Evolutionary conservation across 1,284 basidiomycete species (phyloP).

Genomic region (Cutaneotrichosporon dermatis): DNA sequence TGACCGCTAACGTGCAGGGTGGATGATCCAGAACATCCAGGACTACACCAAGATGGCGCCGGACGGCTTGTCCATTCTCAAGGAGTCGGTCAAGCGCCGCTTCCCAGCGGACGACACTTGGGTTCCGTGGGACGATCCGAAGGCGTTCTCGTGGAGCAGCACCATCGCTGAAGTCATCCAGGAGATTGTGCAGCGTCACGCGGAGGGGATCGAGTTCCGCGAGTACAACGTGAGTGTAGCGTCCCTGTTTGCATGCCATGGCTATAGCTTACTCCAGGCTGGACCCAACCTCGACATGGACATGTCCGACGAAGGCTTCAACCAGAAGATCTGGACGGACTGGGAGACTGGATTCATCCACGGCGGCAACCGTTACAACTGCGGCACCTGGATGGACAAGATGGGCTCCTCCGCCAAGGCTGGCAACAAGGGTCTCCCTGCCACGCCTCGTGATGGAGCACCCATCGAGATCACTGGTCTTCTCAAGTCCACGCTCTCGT

Average conservation of each 20-base stretch:
- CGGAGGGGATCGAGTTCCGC: conserved; percentile 84
- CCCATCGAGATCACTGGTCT: conserved; percentile 93
- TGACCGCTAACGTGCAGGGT: conserved; percentile 51
- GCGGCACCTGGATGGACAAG: conserved; percentile 90
- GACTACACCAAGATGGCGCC: conserved; percentile 84
- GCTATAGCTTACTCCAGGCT: conserved; percentile 50
- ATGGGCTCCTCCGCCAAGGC: conserved; percentile 89
- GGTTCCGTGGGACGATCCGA: conserved; percentile 83
- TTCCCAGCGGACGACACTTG: conserved; percentile 95
- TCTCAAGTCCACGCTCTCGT: conserved; percentile 84
- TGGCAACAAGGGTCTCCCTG: conserved; percentile 88
- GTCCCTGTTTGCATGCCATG: no score
- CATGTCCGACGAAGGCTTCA: conserved; percentile 89
- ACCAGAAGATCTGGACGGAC: conserved; percentile 88
- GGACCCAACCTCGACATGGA: conserved; percentile 90
- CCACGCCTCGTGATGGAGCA: conserved; percentile 90
- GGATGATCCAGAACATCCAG: conserved; percentile 97
- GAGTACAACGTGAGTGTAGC: conserved; percentile 66
- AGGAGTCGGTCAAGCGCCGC: conserved; percentile 76
- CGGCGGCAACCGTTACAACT: conserved; percentile 71
- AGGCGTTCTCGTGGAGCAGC: conserved; percentile 73
- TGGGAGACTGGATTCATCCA: conserved; percentile 88
- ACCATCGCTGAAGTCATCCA: conserved; percentile 90
- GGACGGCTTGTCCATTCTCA: conserved; percentile 73
- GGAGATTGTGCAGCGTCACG: conserved; percentile 92